A percentile compares a stretch with the other conserved stretches of the same genome.
phyloP scores from a whole-genome alignment of 1,284 basidiomycete species.

The Tilletia setariae region DNA sequence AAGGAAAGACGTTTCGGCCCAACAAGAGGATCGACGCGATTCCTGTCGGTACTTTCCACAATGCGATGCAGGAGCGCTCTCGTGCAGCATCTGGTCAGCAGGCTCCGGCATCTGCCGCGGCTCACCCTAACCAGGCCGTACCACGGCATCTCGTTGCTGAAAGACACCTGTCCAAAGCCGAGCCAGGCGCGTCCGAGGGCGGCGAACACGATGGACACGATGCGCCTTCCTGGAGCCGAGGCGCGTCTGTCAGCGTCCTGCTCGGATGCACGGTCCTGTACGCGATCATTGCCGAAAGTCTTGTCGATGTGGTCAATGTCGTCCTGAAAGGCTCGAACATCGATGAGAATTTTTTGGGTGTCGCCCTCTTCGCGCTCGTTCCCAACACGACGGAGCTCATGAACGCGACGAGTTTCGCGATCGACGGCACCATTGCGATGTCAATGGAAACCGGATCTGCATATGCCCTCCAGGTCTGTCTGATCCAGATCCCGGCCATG shows the following conservation, averaged over 20 bases:
- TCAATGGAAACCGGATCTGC: slow-evolving; percentile 97
- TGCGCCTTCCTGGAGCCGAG: slow-evolving; percentile 67
- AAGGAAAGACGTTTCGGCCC: too few species aligned
- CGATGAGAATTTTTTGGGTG: slow-evolving; percentile 94
- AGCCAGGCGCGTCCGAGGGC: slow-evolving; percentile 41
- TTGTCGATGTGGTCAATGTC: slow-evolving; percentile 93
- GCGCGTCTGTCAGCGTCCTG: slow-evolving; percentile 42
- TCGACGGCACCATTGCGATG: slow-evolving; percentile 94
- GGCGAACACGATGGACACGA: slow-evolving; percentile 81
- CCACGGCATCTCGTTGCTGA: slow-evolving; percentile 19
- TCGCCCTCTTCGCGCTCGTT: slow-evolving; percentile 93
- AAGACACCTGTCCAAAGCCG: slow-evolving; percentile 36
- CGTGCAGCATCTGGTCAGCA: slow-evolving; percentile 9
- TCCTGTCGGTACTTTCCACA: slow-evolving; percentile 44
- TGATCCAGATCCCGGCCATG: slow-evolving; percentile 98
- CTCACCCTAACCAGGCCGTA: slow-evolving; percentile 24
- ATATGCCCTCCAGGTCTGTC: slow-evolving; percentile 94
- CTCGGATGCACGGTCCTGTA: slow-evolving; percentile 80
- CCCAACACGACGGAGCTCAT: slow-evolving; percentile 99
- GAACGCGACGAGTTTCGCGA: slow-evolving; percentile 99
- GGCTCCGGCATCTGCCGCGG: slow-evolving; percentile 16
- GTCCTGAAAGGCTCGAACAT: slow-evolving; percentile 88
- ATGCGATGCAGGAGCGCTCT: slow-evolving; percentile 32
- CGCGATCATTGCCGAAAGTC: slow-evolving; percentile 90
- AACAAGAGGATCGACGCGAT: too few species aligned